These are phyloP conservation scores for Rutidosis leptorrhynchoides DNA, from an alignment of 129 eudicot genomes.

Conservation along the genomic window DNA sequence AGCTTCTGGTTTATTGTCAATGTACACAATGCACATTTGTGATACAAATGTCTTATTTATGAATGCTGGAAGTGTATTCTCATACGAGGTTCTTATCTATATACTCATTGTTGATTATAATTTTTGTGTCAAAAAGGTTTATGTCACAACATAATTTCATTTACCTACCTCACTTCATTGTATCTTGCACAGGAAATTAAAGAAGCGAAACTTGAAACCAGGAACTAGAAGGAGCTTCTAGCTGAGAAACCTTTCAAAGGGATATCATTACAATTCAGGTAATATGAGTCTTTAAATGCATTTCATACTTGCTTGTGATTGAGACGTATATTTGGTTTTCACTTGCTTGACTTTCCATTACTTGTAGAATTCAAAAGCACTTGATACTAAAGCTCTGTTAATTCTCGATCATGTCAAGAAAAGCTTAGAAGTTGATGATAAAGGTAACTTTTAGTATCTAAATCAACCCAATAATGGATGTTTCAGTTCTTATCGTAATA, in stretches of 20 bases:
- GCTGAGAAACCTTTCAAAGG: constrained; percentile 87
- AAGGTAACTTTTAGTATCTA: constrained; percentile 47
- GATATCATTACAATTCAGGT: constrained; percentile 90
- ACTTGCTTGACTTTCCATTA: not conserved
- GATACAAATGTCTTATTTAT: no score
- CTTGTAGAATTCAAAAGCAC: constrained; percentile 90
- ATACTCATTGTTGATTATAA: not conserved
- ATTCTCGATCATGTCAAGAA: constrained; percentile 92
- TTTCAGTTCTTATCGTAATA: not conserved
- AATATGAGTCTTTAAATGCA: not conserved
- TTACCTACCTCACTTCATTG: not conserved
- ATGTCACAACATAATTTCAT: constrained; percentile 1
- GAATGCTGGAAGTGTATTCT: constrained; percentile 98
- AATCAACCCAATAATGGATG: not conserved
- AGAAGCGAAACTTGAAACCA: constrained; percentile 85
- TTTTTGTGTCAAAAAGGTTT: not conserved
- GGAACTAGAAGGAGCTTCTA: constrained; percentile 98
- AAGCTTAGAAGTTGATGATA: constrained; percentile 78
- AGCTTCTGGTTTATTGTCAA: no score
- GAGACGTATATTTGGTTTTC: not conserved
- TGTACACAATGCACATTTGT: no score
- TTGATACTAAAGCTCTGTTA: constrained; percentile 68
- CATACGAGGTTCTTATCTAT: constrained; percentile 58
- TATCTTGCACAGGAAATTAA: constrained; percentile 62
- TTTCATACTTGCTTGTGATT: constrained; percentile 8